Evolutionary conservation across 139 green algal species (phyloP), one percentile per base, ranked within the genome.

Genomic region (Raphidocelis subcapitata): DNA sequence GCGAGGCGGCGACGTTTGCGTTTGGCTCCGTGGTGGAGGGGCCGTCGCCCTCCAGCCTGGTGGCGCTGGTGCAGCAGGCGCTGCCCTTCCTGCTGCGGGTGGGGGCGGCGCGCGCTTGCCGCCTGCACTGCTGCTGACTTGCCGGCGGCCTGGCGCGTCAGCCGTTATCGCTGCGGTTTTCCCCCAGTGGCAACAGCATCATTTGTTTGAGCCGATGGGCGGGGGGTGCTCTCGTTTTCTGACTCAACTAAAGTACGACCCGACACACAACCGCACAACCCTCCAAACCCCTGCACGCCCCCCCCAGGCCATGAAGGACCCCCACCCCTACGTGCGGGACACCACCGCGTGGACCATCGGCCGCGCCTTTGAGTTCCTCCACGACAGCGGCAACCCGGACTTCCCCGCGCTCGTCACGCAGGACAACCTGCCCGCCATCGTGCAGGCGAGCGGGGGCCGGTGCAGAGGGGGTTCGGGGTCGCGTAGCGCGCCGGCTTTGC

Each of bases 21-120:
- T 98, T 99, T 83, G 94, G 96, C 26, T 91, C 86, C 46, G 97
- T 99, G 65, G 81, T 99, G 70, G 94, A 99, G 72, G 96, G 96
- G 0, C 94, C 95, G 5, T 69, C 67, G 26, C 68, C 76, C 26
- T 72, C 81, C 16, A 75, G 82, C 21, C 82, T 98, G 44, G 76
- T 76, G 33, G 73, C 80, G 15, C 85, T 96, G 26, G 92, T 94
- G 26, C 74, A 83, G 37, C 73, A 81, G 28, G 95, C 86, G 12
- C 81, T 99, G 44, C 63, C 62, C 36, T 94, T 92, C 85, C 80
- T 96, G 51, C 74, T 95, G 3, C 73, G 69, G 71, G 77, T 83
- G 24, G 37, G 73, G 15, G 14, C 5, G n/a, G n/a, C n/a, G n/a
- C n/a, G n/a, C n/a, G n/a, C n/a, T n/a, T n/a, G n/a, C n/a, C n/a